Base-by-base conservation (phyloP, 2,329 filamentous ascomycete genomes). In the Tolypocladium nubicola region DNA sequence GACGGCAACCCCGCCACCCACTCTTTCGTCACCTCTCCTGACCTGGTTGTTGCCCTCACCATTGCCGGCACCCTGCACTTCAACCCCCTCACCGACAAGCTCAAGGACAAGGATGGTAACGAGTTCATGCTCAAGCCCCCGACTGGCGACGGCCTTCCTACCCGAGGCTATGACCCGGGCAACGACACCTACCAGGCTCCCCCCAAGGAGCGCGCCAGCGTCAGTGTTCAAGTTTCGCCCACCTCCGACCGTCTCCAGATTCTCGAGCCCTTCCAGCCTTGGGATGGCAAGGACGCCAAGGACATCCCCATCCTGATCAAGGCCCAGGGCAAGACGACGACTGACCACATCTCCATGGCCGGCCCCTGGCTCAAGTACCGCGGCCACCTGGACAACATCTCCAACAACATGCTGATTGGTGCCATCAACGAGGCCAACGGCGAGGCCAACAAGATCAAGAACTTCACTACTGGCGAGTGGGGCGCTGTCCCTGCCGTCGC, bases 361-460 rank as follows among this genome's bases (percentile, higher is more conserved):
- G 93, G 93, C 5, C 93, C 93, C 16, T 97, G 93, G 93, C 84
- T 99, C 64, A 97, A 97, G 76, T 99, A 97, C 84, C 97, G 97
- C 80, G 94, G 94, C 61, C 94, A 99, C 74, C 84, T 99, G 61
- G 90, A 94, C 72, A 99, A 99, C 79, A 99, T 99, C 73, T 89
- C 87, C 65, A 90, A 90, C 70, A 99, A 99, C 82, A 99, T 94
- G 2, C 84, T 99, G 63, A 97, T 97, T 75, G 94, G 91, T 55
- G 94, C 94, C 59, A 81, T 92, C 70, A 97, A 97, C 73, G 86
- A 88, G 68, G 92, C 89, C 70, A 99, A 97, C 77, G 91, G 89
- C 49, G 90, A 89, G 61, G 97, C 93, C 0, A 88, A 87, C 65
- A 91, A 96, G 73, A 92, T 94, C 62, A 97, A 97, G 8, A 94